phyloP scores from a whole-genome alignment of 441 rosid species.

The Erysimum pusillum region DNA sequence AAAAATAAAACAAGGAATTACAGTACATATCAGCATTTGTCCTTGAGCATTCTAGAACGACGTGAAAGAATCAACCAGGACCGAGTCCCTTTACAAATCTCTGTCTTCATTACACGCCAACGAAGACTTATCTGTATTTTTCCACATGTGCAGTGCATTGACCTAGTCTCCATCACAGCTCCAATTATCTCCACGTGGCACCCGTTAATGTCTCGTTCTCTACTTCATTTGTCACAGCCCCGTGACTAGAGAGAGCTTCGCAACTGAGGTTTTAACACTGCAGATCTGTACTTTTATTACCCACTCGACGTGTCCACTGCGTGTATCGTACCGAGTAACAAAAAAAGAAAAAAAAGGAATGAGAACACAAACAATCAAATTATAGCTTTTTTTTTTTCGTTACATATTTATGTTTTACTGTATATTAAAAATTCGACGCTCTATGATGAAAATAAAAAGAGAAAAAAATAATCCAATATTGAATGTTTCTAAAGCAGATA shows the following conservation, averaged over 20 bases:
- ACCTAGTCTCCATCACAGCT: slow-evolving; percentile 35
- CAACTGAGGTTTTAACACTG: slow-evolving; percentile 31
- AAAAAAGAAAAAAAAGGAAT: slow-evolving; percentile 23
- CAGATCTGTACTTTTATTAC: slow-evolving; percentile 20
- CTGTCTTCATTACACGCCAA: slow-evolving; percentile 60
- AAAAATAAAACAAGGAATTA: not conserved
- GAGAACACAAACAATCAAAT: slow-evolving; percentile 22
- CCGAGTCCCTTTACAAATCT: slow-evolving; percentile 37
- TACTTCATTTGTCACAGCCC: not conserved
- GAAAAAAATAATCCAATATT: not conserved
- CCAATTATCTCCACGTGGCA: slow-evolving; percentile 36
- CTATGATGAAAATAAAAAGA: not conserved
- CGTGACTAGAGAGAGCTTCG: slow-evolving; percentile 5
- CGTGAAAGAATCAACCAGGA: slow-evolving; percentile 45
- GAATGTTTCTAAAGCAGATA: slow-evolving; percentile 31
- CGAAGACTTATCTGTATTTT: slow-evolving; percentile 55
- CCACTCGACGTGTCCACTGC: slow-evolving; percentile 45
- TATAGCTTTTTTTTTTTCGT: not conserved
- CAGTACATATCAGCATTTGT: slow-evolving; percentile 33
- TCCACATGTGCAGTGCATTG: slow-evolving; percentile 42
- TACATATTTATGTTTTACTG: not conserved
- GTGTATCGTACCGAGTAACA: slow-evolving; percentile 49
- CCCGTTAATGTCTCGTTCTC: not conserved
- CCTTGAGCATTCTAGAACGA: slow-evolving; percentile 39
- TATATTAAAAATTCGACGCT: too few species aligned